These are phyloP conservation scores for Gossypium laxum DNA, from an alignment of 441 rosid genomes.

Conservation along the genomic window DNA sequence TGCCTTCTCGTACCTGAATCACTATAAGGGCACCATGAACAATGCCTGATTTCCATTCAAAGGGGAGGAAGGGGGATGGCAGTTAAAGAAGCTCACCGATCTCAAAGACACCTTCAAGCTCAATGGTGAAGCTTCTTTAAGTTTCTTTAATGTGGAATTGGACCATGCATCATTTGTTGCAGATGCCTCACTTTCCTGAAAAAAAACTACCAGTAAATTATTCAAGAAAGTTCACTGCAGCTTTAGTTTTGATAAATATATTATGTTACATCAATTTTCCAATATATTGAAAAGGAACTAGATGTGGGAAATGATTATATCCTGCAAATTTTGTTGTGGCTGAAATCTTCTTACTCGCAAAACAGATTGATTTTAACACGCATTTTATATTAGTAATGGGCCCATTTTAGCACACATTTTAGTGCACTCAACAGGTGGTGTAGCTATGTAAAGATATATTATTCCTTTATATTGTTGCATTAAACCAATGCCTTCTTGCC, in stretches of 20 bases:
- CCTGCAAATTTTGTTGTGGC: not conserved
- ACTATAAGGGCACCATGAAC: not conserved
- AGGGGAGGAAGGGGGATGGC: not conserved
- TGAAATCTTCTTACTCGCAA: not conserved
- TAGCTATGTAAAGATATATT: not conserved
- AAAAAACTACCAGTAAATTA: not conserved
- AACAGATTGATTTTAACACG: not conserved
- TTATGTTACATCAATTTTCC: not conserved
- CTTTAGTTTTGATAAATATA: not conserved
- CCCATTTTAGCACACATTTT: not conserved
- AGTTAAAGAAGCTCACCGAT: slow-evolving; percentile 52
- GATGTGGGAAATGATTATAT: not conserved
- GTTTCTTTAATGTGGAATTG: slow-evolving; percentile 28
- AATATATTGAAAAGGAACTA: not conserved
- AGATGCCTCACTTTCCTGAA: slow-evolving; percentile 56
- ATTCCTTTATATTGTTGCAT: not conserved
- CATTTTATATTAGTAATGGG: not conserved
- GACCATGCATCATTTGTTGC: slow-evolving; percentile 53
- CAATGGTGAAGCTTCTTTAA: slow-evolving; percentile 69
- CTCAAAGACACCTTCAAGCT: slow-evolving; percentile 80
- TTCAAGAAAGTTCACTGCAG: not conserved
- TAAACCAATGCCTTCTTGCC: not conserved
- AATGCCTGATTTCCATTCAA: not conserved
- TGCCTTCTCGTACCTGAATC: slow-evolving; percentile 67
- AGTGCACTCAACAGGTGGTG: not conserved